Base-by-base conservation (phyloP, 2,329 filamentous ascomycete genomes). In the Talaromyces rugulosus region DNA sequence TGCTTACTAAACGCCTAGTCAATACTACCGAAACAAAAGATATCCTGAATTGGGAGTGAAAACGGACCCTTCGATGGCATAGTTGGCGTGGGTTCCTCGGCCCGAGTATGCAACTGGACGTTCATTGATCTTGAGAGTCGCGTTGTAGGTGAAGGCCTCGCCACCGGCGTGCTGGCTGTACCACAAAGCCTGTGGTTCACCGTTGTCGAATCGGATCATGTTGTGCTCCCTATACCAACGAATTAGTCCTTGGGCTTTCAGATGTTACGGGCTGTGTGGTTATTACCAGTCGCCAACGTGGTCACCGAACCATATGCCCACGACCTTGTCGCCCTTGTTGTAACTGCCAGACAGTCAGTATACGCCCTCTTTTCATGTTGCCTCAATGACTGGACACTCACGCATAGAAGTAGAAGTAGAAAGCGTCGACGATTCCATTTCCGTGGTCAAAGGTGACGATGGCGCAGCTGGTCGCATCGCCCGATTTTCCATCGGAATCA, bases 21-120 rank as follows among this genome's bases (percentile, higher is more conserved):
- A 47, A 27, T 27, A 47, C 11, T 8, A 47, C 16, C 44, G 44
- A 12, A 18, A 47, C 44, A 47, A 27, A 23, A 47, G 14, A 27
- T 16, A 27, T 47, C 16, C 23, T 18, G 52, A 18, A n/a, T 31
- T 23, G 34, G 33, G 5, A 56, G 27, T 18, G 34, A 28, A 23
- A 60, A 61, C 63, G 63, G 65, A 78, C 77, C 78, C 87, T 12
- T 73, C 56, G 6, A 81, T 84, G 18, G 86, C 85, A 70, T 89
- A 89, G 68, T 85, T 85, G 8, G 87, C 87, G 71, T 90, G 87
- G 0, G 82, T 83, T 8, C 87, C 87, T 56, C 84, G 83, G 0
- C 83, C 82, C 1, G 81, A 82, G 71, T 86, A 89, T 28, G 78
- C 76, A 33, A 88, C 74, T 1, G 87, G 86, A 62, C 86, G 76